Conservation (phyloP, 768 basidiomycete genomes). For the Mycena haematopus region DNA sequence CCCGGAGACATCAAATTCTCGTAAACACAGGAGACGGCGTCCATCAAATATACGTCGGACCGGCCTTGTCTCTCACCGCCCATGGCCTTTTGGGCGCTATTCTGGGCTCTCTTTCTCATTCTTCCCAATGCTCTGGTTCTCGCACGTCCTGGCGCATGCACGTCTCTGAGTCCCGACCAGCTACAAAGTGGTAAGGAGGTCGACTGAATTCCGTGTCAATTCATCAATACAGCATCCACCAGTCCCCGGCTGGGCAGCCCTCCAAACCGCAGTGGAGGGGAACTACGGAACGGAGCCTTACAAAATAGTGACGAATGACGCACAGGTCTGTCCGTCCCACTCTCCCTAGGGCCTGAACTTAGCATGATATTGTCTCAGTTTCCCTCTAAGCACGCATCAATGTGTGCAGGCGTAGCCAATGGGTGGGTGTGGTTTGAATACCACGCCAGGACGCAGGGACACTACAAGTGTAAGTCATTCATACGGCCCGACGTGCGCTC, state of each 20-base stretch:
- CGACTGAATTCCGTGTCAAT: background rate
- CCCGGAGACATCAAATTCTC: background rate
- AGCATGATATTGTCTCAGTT: constrained; percentile 16
- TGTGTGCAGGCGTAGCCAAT: constrained; percentile 26
- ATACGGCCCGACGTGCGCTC: constrained; percentile 2
- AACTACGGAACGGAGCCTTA: constrained; percentile 25
- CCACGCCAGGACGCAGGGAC: constrained; percentile 28
- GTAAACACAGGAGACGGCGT: background rate
- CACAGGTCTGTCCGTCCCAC: constrained; percentile 19
- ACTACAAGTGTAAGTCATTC: constrained; percentile 26
- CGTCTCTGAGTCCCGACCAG: constrained; percentile 24
- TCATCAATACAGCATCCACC: background rate
- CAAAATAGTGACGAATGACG: constrained; percentile 29
- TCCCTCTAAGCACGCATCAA: constrained; percentile 21
- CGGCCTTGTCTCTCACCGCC: constrained; percentile 4
- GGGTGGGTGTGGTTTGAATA: constrained; percentile 32
- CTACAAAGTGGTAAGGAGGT: constrained; percentile 26
- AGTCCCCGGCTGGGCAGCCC: constrained; percentile 26
- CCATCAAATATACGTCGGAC: constrained; percentile 4
- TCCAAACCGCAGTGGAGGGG: constrained; percentile 24
- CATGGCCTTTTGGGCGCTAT: constrained; percentile 23
- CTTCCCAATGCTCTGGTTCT: constrained; percentile 3
- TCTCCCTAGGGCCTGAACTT: background rate
- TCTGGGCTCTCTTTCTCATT: constrained; percentile 17
- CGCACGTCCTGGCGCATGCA: constrained; percentile 19